Base-by-base conservation (phyloP, 805 yeast genomes). In the Nakazawaea laoshanensis region DNA sequence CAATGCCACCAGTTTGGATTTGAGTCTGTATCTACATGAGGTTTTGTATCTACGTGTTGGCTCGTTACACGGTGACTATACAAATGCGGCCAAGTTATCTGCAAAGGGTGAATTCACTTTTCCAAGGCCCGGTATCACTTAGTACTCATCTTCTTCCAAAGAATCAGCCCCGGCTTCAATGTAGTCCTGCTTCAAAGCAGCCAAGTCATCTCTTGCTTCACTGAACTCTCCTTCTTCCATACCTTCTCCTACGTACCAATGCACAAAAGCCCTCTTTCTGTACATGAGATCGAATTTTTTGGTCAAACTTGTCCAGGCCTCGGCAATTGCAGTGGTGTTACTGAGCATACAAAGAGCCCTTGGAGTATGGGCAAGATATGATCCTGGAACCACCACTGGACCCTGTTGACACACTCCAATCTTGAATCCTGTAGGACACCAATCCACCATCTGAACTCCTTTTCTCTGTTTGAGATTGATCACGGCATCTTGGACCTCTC, bases 341-440 rank as follows among this genome's bases (percentile, higher is more conserved):
- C 94, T 80, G 54, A 86, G 71, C 89, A 86, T 77, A 65, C 95
- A 86, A 35, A 86, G 92, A 42, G 95, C 94, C 61, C 95, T 81
- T 53, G 77, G 74, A 35, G 84, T 94, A 49, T 74, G 65, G 31
- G 95, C 92, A 46, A 85, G 66, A 54, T 80, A 89, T 38, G 89
- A 81, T 32, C 77, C 76, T 39, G 77, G 76, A 40, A 84, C 85
- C 43, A 82, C 80, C 45, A 85, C 82, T 35, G 95, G 95, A 37
- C 94, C 92, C 65, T 85, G 87, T 65, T 80, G 81, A 65, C 95
- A 86, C 54, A 86, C 85, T 66, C 95, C 95, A 55, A 86, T 82
- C 71, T 86, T 86, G 81, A 86, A 86, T 37, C 95, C 95, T 36
- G 95, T 85, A 46, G 95, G 95, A 57, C 94, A 85, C 95, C 95